phyloP scores from a whole-genome alignment of 768 basidiomycete genomes.

The Boletus edulis region DNA sequence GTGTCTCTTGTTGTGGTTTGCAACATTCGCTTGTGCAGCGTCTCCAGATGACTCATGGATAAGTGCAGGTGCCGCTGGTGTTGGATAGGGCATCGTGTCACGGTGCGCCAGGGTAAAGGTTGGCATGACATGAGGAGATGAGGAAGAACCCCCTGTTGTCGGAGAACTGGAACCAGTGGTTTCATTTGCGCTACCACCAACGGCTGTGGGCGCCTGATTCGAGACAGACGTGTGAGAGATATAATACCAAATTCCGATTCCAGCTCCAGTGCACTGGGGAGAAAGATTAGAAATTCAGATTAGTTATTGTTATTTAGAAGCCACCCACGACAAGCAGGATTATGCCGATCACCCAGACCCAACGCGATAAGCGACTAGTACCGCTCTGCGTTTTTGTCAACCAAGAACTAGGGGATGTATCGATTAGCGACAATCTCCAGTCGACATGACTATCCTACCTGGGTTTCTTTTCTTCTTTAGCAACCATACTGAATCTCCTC shows the following conservation, averaged over 20 bases:
- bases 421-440: background rate
- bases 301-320: background rate
- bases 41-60: constrained; percentile 8
- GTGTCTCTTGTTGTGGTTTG: constrained; percentile 13
- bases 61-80: constrained; percentile 9
- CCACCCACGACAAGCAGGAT: constrained; percentile 50
- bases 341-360: constrained; percentile 71
- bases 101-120: constrained; percentile 57
- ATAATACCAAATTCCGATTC: constrained; percentile 59
- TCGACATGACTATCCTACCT: constrained; percentile 27
- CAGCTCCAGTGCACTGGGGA: constrained; percentile 48
- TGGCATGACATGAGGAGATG: constrained; percentile 49
- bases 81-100: constrained; percentile 16
- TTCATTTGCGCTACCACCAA: constrained; percentile 63
- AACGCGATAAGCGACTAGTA: constrained; percentile 51
- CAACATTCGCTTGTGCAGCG: background rate
- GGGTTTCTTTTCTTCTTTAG: constrained; percentile 62
- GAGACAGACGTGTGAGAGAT: constrained; percentile 48
- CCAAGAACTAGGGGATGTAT: constrained; percentile 50
- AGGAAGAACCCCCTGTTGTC: constrained; percentile 16
- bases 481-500: constrained; percentile 83
- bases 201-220: constrained; percentile 53
- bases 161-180: constrained; percentile 23
- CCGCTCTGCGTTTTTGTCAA: constrained; percentile 60
- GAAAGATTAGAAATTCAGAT: background rate